Evolutionary conservation across 345 rosid species (phyloP), one percentile per base, ranked within the genome.

Genomic region (Bruguiera parviflora): DNA sequence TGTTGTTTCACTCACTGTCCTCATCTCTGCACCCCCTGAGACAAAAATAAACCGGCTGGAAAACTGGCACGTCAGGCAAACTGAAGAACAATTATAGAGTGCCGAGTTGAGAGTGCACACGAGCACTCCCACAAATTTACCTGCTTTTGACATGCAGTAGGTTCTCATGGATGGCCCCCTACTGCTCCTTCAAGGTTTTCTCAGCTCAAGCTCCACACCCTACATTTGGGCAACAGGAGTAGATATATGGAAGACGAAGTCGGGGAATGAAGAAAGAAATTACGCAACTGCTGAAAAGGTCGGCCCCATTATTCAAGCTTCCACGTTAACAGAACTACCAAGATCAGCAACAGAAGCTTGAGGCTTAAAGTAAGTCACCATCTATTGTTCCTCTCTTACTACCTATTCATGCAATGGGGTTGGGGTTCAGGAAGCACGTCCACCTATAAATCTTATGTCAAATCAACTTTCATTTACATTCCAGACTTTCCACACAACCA

Each of bases 141-240:
- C 85, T 87, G 84, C 35, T 68, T 76, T 82, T 87, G 49, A 88
- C 88, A 83, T 74, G 73, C 3, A 85, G 73, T 72, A 91, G 77
- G 73, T 86, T 88, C 74, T 84, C 91, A 74, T 86, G 96, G 68
- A 94, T 88, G 80, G 93, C 86, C 58, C 58, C 84, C 89, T 28
- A 91, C 90, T 0, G 86, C 85, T 72, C 84, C 88, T 78, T 86
- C 93, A 7, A 94, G 93, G 93, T 82, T 92, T 94, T 85, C 75
- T 80, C 65, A 94, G 79, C 86, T 88, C 97, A 1, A 92, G 87
- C 82, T 92, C 96, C 55, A 92, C 96, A 47, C 99, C 99, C 99
- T 92, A 55, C 5, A 49, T 18, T 13, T 2, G 47, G 35, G 35
- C 33, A 35, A 28, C 37, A 33, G 6, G 20, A 21, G 5, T 7